phyloP scores from a whole-genome alignment of 805 yeast species.

The Millerozyma miso region DNA sequence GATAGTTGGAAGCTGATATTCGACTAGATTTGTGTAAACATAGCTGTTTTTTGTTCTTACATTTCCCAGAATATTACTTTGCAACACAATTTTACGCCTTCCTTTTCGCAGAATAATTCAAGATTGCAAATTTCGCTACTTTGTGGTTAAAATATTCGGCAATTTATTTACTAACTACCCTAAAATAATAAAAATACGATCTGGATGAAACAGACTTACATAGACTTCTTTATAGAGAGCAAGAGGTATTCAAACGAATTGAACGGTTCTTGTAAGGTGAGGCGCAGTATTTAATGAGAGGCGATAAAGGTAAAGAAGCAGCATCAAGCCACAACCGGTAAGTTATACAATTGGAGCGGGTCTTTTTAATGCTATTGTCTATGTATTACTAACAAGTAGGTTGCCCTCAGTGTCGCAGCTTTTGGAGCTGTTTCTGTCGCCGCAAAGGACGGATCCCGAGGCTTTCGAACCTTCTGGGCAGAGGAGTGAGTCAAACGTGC shows the following conservation, averaged over 20 bases:
- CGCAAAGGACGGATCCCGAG: neutral
- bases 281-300: neutral
- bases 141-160: neutral
- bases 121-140: neutral
- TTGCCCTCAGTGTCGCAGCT: constrained; percentile 1
- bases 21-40: too few relatives aligned
- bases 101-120: neutral
- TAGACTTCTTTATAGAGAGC: neutral
- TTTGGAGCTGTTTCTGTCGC: neutral
- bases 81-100: neutral
- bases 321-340: constrained; percentile 2
- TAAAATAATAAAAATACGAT: neutral
- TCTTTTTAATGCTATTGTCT: neutral
- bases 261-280: neutral
- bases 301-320: neutral
- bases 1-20: too few relatives aligned
- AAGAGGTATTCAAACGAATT: neutral
- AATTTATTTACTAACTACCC: neutral
- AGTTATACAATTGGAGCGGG: too few relatives aligned
- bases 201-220: neutral
- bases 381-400: constrained; percentile 1
- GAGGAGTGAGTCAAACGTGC: too few relatives aligned
- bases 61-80: too few relatives aligned
- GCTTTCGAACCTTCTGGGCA: too few relatives aligned
- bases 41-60: too few relatives aligned